Percentiles rank a stretch among this genome's conserved stretches.
Evolutionary conservation across 768 basidiomycete species (phyloP).

Genomic region (Psilocybe azurescens): DNA sequence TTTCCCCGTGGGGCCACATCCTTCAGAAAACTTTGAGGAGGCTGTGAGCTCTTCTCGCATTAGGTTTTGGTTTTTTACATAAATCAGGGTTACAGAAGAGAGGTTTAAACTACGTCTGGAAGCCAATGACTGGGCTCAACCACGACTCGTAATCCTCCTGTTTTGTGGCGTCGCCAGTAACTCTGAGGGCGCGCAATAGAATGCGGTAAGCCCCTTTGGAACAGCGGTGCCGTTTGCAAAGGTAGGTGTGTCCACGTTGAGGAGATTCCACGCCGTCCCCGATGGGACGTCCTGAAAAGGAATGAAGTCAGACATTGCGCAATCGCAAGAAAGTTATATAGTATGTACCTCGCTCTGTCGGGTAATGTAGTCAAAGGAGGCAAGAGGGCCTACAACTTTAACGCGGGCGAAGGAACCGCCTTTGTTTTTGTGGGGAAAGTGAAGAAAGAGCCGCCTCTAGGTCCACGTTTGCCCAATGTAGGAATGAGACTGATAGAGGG

Average conservation of each 20-base stretch:
- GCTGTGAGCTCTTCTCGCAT: too few relatives aligned
- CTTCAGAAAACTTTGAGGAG: too few relatives aligned
- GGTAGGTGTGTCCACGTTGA: constrained; percentile 34
- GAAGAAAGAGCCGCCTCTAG: constrained; percentile 33
- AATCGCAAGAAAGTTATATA: neutral
- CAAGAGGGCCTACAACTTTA: constrained; percentile 51
- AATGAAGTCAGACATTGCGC: neutral
- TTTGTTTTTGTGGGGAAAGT: constrained; percentile 40
- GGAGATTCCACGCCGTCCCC: constrained; percentile 27
- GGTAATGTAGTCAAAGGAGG: constrained; percentile 49
- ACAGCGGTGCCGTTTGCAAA: constrained; percentile 52
- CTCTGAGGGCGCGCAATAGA: constrained; percentile 44
- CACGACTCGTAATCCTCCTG: constrained; percentile 52
- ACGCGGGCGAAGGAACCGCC: constrained; percentile 45
- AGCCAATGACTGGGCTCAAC: constrained; percentile 52
- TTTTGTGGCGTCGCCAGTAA: constrained; percentile 45
- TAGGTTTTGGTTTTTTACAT: too few relatives aligned
- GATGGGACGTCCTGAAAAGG: constrained; percentile 6
- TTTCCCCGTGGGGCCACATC: too few relatives aligned
- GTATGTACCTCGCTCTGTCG: constrained; percentile 49
- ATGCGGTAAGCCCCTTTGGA: constrained; percentile 46
- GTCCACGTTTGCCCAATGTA: constrained; percentile 38
- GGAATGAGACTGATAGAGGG: constrained; percentile 43
- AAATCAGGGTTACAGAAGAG: too few relatives aligned
- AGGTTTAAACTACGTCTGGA: constrained; percentile 23